These are phyloP conservation scores for Tuber umbilicatum DNA, from an alignment of 495 filamentous ascomycete genomes.

Conservation along the genomic window DNA sequence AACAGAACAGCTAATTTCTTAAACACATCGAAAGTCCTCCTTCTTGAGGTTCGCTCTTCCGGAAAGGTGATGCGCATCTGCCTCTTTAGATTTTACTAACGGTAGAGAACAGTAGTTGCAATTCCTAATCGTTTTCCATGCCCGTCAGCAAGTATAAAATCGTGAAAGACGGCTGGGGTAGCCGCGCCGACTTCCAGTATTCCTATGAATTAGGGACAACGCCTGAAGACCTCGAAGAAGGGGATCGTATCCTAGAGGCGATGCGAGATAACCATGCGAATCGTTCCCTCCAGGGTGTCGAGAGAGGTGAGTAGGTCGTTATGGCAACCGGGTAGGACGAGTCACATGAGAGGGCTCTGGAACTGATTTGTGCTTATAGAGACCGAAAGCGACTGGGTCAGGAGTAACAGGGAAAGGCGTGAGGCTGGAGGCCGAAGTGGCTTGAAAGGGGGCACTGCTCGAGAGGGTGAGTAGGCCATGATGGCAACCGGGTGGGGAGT, in stretches of 20 bases:
- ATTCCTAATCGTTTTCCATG: constrained; percentile 2
- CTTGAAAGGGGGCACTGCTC: constrained; percentile 9
- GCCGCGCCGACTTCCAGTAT: constrained; percentile 24
- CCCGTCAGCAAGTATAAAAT: constrained; percentile 13
- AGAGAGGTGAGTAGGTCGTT: not conserved
- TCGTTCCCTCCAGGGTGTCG: not conserved
- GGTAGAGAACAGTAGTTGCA: not conserved
- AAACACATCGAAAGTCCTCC: not conserved
- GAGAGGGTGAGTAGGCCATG: not conserved
- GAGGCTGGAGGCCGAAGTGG: constrained; percentile 11
- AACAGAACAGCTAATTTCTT: not conserved
- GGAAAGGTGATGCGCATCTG: constrained; percentile 1
- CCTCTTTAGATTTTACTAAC: not conserved
- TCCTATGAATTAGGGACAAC: constrained; percentile 24
- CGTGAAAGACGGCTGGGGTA: constrained; percentile 17
- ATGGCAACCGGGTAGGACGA: not conserved
- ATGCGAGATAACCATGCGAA: constrained; percentile 5
- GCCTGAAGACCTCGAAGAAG: constrained; percentile 20
- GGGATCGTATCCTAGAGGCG: constrained; percentile 18
- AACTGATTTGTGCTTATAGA: not conserved
- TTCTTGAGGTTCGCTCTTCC: not conserved
- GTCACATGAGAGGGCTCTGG: not conserved
- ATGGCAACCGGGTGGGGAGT: not conserved
- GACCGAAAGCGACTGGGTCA: constrained; percentile 1
- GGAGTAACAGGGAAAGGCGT: constrained; percentile 6